Evolutionary conservation across 2,329 filamentous ascomycete species (phyloP).

Genomic region (Phialemonium atrogriseum): DNA sequence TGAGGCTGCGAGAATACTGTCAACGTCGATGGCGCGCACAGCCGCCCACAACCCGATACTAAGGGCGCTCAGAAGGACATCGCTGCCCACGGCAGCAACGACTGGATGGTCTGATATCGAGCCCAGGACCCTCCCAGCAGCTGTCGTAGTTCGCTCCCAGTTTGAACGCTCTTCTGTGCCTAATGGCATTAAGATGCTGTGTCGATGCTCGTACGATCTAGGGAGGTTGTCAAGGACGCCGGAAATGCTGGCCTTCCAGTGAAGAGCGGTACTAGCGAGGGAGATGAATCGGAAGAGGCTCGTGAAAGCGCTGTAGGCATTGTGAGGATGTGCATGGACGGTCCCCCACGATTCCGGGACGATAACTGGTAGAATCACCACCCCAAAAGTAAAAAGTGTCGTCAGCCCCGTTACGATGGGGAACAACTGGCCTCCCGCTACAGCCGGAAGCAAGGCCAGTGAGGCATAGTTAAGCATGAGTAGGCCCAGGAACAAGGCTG

Average conservation of each 20-base stretch:
- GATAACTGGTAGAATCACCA: slow-evolving; percentile 36
- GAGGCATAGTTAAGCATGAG: slow-evolving; percentile 25
- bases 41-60: slow-evolving; percentile 52
- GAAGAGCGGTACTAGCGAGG: slow-evolving; percentile 31
- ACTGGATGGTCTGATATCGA: slow-evolving; percentile 48
- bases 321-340: slow-evolving; percentile 29
- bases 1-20: slow-evolving; percentile 35
- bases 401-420: slow-evolving; percentile 22
- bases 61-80: slow-evolving; percentile 47
- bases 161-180: slow-evolving; percentile 33
- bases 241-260: slow-evolving; percentile 33
- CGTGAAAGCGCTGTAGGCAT: slow-evolving; percentile 30
- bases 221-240: slow-evolving; percentile 40
- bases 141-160: slow-evolving; percentile 36
- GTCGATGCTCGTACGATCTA: slow-evolving; percentile 36
- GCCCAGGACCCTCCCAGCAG: slow-evolving; percentile 35
- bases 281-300: slow-evolving; percentile 40
- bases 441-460: slow-evolving; percentile 29
- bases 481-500: slow-evolving; percentile 23
- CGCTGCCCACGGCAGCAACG: slow-evolving; percentile 47
- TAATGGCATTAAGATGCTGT: slow-evolving; percentile 36
- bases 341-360: slow-evolving; percentile 41
- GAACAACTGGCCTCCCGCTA: slow-evolving; percentile 32
- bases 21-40: slow-evolving; percentile 39
- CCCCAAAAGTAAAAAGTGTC: slow-evolving; percentile 30